Evolutionary conservation across 2,329 filamentous ascomycete species (phyloP), one percentile per base, ranked within the genome.

Genomic region (Allantophomopsis cytisporea): DNA sequence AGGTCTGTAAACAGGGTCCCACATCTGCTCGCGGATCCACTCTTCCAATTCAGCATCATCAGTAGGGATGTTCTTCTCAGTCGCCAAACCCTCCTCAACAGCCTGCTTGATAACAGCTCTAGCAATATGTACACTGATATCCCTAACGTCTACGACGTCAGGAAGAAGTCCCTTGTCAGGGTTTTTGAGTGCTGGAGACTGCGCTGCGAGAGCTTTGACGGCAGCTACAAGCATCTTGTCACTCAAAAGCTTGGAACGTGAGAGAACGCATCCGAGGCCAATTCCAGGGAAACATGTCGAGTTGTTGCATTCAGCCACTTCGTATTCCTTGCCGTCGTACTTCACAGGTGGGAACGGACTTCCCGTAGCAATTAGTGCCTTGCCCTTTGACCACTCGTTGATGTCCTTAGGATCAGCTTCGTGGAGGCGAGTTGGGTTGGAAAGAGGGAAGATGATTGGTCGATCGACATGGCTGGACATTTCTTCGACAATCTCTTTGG

Each of bases 281-380:
- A 94, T 89, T 0, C 85, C 85, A 0, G 86, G 86, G 57, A 93
- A 94, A 13, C 81, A 81, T 28, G 83, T 83, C 1, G 77, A 82
- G 60, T 94, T 94, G 62, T 94, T 94, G 62, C 87, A 94, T 58
- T 94, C 86, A 17, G 84, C 84, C 52, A 71, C 54, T 20, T 67
- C 59, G 42, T 70, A 62, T 7, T 70, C 65, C 1, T 52, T 39
- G 0, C 66, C 69, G 8, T 62, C 55, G 66, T 71, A 75, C 38
- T 71, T 71, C 12, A 91, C 83, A 0, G 86, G 80, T 2, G 73
- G 68, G 54, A 93, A 94, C 0, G 87, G 86, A 7, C 80, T 85
- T 4, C 87, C 87, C 0, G 87, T 94, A 0, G 87, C 84, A 4
- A 91, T 77, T 3, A 94, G 68, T 0, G 77, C 85, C 46, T 75